Evolutionary conservation across 2,329 filamentous ascomycete genomes (phyloP).

Genomic region (Sporothrix pallida): DNA sequence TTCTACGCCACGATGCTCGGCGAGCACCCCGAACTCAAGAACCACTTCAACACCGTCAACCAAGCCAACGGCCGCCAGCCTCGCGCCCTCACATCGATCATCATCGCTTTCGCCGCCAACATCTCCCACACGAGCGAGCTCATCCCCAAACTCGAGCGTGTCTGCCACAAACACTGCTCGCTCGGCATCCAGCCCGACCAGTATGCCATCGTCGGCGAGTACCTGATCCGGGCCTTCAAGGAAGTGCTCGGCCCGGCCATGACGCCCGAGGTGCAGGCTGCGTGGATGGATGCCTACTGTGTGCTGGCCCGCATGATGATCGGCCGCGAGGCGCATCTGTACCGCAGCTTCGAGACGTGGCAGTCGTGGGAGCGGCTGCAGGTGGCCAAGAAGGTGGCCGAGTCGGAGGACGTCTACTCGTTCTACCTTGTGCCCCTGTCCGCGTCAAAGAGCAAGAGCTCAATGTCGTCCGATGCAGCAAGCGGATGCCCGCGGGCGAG

Average conservation of each 20-base stretch:
- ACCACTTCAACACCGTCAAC: constrained; percentile 73
- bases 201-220: constrained; percentile 72
- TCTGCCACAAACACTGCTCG: constrained; percentile 75
- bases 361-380: constrained; percentile 70
- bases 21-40: constrained; percentile 69
- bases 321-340: constrained; percentile 66
- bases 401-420: constrained; percentile 71
- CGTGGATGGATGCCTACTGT: constrained; percentile 75
- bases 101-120: constrained; percentile 73
- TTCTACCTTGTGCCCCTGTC: constrained; percentile 68
- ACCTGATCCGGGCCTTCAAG: constrained; percentile 70
- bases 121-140: constrained; percentile 67
- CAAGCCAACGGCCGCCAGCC: constrained; percentile 68
- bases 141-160: constrained; percentile 59
- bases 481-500: constrained; percentile 16
- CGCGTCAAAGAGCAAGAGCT: neutral
- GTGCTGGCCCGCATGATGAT: constrained; percentile 76
- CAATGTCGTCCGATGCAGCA: neutral
- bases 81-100: constrained; percentile 65
- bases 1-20: constrained; percentile 74
- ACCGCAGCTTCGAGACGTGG: constrained; percentile 65
- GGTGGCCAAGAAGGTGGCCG: constrained; percentile 67
- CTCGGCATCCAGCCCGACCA: constrained; percentile 71
- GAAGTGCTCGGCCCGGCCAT: constrained; percentile 69
- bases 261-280: constrained; percentile 67